These are phyloP conservation scores for Microsporum canis DNA, from an alignment of 2,329 filamentous ascomycete species.

Conservation along the genomic window DNA sequence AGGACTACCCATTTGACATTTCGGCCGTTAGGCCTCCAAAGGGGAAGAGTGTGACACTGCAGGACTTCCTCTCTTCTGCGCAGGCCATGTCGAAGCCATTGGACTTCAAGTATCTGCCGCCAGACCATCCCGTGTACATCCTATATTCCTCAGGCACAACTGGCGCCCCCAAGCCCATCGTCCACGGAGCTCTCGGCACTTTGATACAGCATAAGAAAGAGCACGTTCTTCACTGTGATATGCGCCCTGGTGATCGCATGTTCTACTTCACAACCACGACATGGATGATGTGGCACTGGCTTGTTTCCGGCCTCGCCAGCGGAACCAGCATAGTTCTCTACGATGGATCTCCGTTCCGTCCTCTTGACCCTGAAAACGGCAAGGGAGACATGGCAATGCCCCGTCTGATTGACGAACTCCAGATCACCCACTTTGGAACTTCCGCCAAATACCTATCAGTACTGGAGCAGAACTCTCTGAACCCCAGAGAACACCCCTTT, in stretches of 20 bases:
- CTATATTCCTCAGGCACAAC: slow-evolving; percentile 91
- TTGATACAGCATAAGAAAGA: slow-evolving; percentile 97
- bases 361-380: slow-evolving; percentile 43
- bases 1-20: slow-evolving; percentile 28
- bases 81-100: slow-evolving; percentile 32
- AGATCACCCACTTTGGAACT: slow-evolving; percentile 88
- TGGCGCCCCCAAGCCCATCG: slow-evolving; percentile 76
- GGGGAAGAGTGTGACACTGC: slow-evolving; percentile 33
- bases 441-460: slow-evolving; percentile 87
- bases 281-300: slow-evolving; percentile 99
- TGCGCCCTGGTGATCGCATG: slow-evolving; percentile 59
- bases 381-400: slow-evolving; percentile 72
- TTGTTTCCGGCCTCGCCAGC: slow-evolving; percentile 70
- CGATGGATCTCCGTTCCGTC: slow-evolving; percentile 81
- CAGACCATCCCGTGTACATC: slow-evolving; percentile 86
- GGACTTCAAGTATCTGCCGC: slow-evolving; percentile 63
- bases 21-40: slow-evolving; percentile 24
- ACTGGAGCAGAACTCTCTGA: slow-evolving; percentile 65
- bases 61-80: slow-evolving; percentile 37
- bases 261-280: slow-evolving; percentile 93
- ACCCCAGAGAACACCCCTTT: slow-evolving; percentile 44
- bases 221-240: slow-evolving; percentile 74
- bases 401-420: slow-evolving; percentile 63
- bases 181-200: slow-evolving; percentile 82
- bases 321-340: slow-evolving; percentile 80